A percentile compares a stretch with the other conserved stretches of the same genome.
Conservation (phyloP, 495 filamentous ascomycete species). For the Tuber microsphaerosporum region DNA sequence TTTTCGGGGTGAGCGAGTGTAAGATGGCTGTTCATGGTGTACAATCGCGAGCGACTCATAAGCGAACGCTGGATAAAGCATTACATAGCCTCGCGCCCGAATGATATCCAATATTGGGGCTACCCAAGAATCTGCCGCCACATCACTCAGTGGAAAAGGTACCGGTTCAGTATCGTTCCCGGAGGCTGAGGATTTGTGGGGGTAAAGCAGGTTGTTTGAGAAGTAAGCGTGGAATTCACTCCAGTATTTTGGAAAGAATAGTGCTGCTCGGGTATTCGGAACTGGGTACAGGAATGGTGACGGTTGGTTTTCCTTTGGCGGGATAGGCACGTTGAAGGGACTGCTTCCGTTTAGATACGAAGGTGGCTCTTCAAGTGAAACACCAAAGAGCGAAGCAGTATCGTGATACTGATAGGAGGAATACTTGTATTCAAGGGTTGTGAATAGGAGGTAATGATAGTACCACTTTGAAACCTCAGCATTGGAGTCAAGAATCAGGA, state of each 20-base stretch:
- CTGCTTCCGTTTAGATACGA: conserved; percentile 47
- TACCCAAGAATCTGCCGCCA: conserved; percentile 47
- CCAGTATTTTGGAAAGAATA: conserved; percentile 66
- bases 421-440: conserved; percentile 56
- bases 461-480: conserved; percentile 58
- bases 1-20: conserved; percentile 16
- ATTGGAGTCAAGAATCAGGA: conserved; percentile 58
- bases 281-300: conserved; percentile 57
- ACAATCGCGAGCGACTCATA: conserved; percentile 49
- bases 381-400: conserved; percentile 49
- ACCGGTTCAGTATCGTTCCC: conserved; percentile 18
- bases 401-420: conserved; percentile 45
- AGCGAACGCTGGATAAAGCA: conserved; percentile 55
- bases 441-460: conserved; percentile 60
- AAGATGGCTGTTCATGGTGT: conserved; percentile 49
- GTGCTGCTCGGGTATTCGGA: conserved; percentile 57
- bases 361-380: conserved; percentile 57
- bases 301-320: not conserved
- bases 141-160: conserved; percentile 21
- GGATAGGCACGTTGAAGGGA: conserved; percentile 44
- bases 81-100: conserved; percentile 53
- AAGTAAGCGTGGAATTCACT: conserved; percentile 58
- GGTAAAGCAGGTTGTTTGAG: conserved; percentile 22
- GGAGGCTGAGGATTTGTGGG: not conserved
- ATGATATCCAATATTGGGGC: conserved; percentile 58